Base-by-base conservation (phyloP, 2,329 filamentous ascomycete genomes). In the Endoconidiophora laricicola region DNA sequence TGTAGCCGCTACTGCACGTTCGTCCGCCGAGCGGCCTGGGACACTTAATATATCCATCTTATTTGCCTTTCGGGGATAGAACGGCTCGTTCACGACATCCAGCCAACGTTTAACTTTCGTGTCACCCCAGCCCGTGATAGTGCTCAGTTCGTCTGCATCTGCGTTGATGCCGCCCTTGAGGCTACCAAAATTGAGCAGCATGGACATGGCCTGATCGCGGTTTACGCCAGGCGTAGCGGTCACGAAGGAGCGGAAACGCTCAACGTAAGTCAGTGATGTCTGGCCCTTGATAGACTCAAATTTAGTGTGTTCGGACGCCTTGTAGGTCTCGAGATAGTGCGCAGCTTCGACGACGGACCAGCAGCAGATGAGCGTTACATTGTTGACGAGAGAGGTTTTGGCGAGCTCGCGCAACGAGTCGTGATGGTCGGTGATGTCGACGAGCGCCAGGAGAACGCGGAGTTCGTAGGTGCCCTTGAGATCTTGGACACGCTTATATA, bases 271-370 rank as follows among this genome's bases (percentile, higher is more conserved):
- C 18, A 81, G 82, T 1, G 84, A 79, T 64, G 94, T 87, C 57
- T 86, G 82, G 9, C 87, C 86, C 53, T 81, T 81, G 63, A 98
- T 96, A 29, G 83, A 83, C 0, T 78, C 78, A 23, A 87, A 83
- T 55, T 65, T 70, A 33, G 88, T 85, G 61, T 94, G 80, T 65
- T 98, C 91, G 59, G 87, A 94, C 1, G 82, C 85, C 65, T 98
- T 98, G 72, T 90, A 96, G 7, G 94, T 70, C 62, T 96, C 91
- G 22, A 98, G 72, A 60, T 98, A 98, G 58, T 90, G 80, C 0
- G 85, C 91, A 2, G 88, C 90, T 68, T 98, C 91, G 53, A 86
- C 83, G 14, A 90, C 85, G 4, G 83, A 90, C 91, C 91, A 98
- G 67, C 86, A 94, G 6, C 96, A 72, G 47, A 98, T 80, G 10